Conservation (phyloP, 768 basidiomycete genomes). For the Pholiota molesta region DNA sequence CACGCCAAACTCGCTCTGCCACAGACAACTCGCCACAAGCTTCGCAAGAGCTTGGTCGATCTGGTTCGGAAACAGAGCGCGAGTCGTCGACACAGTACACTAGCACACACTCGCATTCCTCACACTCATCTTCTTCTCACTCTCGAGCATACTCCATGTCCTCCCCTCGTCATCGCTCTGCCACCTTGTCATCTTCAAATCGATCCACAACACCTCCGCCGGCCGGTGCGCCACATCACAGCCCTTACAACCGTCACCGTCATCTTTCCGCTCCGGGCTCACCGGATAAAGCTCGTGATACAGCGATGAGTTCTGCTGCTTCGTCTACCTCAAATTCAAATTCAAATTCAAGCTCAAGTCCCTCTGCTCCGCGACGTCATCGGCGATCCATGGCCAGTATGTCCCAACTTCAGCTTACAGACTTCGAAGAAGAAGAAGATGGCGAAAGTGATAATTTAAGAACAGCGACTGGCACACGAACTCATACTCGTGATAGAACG, state of each 20-base stretch:
- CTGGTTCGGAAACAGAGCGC: constrained; percentile 84
- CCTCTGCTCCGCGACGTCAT: constrained; percentile 30
- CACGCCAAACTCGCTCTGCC: constrained; percentile 30
- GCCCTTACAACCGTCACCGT: constrained; percentile 23
- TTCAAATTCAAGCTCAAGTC: constrained; percentile 29
- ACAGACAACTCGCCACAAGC: constrained; percentile 26
- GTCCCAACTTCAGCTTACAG: constrained; percentile 22
- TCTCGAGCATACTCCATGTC: constrained; percentile 18
- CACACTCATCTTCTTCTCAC: constrained; percentile 26
- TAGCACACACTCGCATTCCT: constrained; percentile 31
- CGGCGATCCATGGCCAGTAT: constrained; percentile 31
- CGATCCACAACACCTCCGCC: constrained; percentile 20
- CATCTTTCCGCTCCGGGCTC: constrained; percentile 35
- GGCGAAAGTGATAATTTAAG: constrained; percentile 18
- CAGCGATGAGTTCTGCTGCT: constrained; percentile 16
- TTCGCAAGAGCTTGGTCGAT: constrained; percentile 43
- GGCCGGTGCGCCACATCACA: constrained; percentile 13
- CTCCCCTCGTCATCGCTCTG: constrained; percentile 24
- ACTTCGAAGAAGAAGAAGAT: constrained; percentile 32
- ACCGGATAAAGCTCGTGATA: constrained; percentile 33
- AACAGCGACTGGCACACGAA: constrained; percentile 25
- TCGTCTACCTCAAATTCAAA: constrained; percentile 15
- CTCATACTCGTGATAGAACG: constrained; percentile 25
- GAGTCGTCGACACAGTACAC: constrained; percentile 48
- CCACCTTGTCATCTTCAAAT: constrained; percentile 20